Evolutionary conservation across 2,329 filamentous ascomycete species (phyloP), one percentile per base, ranked within the genome.

Genomic region (Exophiala sideris): DNA sequence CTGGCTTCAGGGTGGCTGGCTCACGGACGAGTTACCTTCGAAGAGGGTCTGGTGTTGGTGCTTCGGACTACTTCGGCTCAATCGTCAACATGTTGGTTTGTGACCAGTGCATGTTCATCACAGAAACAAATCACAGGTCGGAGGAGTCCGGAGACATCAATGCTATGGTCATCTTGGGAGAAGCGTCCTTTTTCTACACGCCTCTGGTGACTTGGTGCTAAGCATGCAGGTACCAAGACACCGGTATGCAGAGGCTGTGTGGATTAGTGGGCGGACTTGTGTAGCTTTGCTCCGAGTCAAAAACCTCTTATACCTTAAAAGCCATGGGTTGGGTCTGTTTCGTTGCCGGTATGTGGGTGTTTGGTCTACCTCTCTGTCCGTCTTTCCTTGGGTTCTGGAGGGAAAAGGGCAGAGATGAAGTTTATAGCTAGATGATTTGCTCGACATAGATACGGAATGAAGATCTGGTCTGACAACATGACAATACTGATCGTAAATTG

Each of bases 201-300:
- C 48, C 46, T 51, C 56, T 55, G 56, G 56, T 58, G 56, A 20
- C 50, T 38, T 46, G 45, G 32, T 29, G 48, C 38, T 49, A 24
- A 54, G 56, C 56, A 58, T 58, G 56, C 56, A 55, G 48, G 40
- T 48, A 44, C 45, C 40, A 49, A 48, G 10, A 49, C 48, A 36
- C 56, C 52, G 56, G 56, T 52, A 58, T 58, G 56, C 56, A 55
- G 56, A 45, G 39, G 36, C 24, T 24, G 24, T 52, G 45, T 44
- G 45, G 48, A 42, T n/a, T 29, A 42, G 45, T 33, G 36, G 48
- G 42, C 45, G 47, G 56, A 49, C 56, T 58, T 52, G 40, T 52
- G 56, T 47, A 48, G 44, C 39, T 40, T 51, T 48, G 52, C 48
- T 46, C 48, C 46, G 45, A 50, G 48, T 36, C 50, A 29, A 29